Percentiles rank a stretch among this genome's conserved stretches.
phyloP scores from a whole-genome alignment of 768 basidiomycete genomes.

The Scleroderma bovista region DNA sequence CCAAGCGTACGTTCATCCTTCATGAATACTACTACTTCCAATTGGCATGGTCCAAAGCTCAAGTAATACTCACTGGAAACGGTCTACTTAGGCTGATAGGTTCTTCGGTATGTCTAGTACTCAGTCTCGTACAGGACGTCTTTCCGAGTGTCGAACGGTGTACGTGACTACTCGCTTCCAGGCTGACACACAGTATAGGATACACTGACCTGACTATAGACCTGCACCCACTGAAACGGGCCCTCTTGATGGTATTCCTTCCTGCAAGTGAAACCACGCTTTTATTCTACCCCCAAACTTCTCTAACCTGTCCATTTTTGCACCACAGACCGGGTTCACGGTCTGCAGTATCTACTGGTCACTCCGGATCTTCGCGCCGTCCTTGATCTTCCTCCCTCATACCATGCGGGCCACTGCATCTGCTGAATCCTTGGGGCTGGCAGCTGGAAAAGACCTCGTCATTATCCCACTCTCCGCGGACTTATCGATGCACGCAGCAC shows the following conservation, averaged over 20 bases:
- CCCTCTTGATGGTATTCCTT: not conserved
- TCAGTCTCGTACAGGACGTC: not conserved
- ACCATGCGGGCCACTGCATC: not conserved
- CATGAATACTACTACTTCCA: no score
- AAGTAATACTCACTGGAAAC: not conserved
- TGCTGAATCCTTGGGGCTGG: no score
- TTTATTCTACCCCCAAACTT: no score
- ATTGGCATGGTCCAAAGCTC: no score
- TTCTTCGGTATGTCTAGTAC: not conserved
- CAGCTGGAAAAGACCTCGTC: constrained; percentile 9
- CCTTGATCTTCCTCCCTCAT: constrained; percentile 44
- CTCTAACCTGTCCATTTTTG: no score
- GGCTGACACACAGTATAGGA: no score
- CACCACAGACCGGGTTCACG: constrained; percentile 34
- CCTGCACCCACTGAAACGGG: not conserved
- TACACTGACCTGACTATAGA: not conserved
- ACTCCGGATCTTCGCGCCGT: constrained; percentile 47
- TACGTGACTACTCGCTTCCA: not conserved
- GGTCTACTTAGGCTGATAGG: not conserved
- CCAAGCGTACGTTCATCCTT: no score
- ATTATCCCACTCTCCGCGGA: constrained; percentile 49
- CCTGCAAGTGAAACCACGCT: not conserved
- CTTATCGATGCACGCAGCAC: constrained; percentile 56
- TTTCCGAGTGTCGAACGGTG: not conserved
- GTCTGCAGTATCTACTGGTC: constrained; percentile 61